Percentiles rank a stretch among this genome's conserved stretches.
phyloP scores from a whole-genome alignment of 495 filamentous ascomycete species.

The Cudoniella acicularis region DNA sequence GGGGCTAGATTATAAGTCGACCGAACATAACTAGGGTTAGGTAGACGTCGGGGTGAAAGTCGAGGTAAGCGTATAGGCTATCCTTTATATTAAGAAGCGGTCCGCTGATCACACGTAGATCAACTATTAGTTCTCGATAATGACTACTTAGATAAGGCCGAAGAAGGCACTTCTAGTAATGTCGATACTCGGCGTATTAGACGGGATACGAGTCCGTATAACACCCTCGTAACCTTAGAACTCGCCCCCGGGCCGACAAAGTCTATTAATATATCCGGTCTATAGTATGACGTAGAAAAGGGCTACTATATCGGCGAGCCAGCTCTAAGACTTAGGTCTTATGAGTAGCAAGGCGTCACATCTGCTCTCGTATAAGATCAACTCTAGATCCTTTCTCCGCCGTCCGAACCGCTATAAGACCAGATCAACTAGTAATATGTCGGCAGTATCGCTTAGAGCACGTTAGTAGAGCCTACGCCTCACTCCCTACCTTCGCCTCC shows the following conservation, averaged over 20 bases:
- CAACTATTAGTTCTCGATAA: constrained; percentile 4
- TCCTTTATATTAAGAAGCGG: constrained; percentile 5
- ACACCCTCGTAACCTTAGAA: too few species aligned
- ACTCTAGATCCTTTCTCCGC: constrained; percentile 11
- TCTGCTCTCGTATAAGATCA: too few species aligned
- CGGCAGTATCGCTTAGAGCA: constrained; percentile 9
- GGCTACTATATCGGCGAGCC: constrained; percentile 1
- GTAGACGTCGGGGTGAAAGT: constrained; percentile 1
- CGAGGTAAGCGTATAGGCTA: constrained; percentile 1
- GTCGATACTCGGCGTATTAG: too few species aligned
- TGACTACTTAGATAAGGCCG: constrained; percentile 9
- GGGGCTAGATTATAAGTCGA: constrained; percentile 9
- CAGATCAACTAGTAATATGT: constrained; percentile 17
- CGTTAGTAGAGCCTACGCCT: constrained; percentile 9
- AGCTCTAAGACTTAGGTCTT: constrained; percentile 1
- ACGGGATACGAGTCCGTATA: too few species aligned
- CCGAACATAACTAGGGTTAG: constrained; percentile 3
- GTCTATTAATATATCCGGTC: too few species aligned
- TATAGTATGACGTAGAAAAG: too few species aligned
- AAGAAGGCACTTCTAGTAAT: too few species aligned
- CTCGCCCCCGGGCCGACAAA: too few species aligned
- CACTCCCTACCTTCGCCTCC: constrained; percentile 8
- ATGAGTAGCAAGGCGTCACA: too few species aligned
- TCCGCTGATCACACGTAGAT: constrained; percentile 6
- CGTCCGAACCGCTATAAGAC: constrained; percentile 13